Conservation (phyloP, 176 grass and related monocot genomes). For the Saccharum spontaneum region DNA sequence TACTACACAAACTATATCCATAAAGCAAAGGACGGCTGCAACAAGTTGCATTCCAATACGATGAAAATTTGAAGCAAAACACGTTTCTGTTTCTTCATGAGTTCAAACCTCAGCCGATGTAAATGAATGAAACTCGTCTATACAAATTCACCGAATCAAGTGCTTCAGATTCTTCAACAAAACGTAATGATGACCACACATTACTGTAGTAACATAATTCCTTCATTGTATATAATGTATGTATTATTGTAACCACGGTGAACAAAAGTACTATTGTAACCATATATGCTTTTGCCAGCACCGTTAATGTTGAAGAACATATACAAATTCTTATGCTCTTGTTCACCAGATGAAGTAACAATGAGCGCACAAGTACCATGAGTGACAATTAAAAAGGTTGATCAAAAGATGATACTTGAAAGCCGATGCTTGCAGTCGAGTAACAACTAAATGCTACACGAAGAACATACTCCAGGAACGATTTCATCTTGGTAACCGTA, state of each 20-base stretch:
- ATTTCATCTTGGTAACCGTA: conserved; percentile 31
- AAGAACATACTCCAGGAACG: conserved; percentile 17
- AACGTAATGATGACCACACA: background rate
- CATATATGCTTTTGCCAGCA: background rate
- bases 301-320: conserved; percentile 21
- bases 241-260: background rate
- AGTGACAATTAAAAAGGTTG: background rate
- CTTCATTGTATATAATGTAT: background rate
- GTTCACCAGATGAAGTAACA: conserved; percentile 12
- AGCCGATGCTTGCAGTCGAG: conserved; percentile 12
- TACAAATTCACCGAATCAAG: background rate
- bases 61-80: background rate
- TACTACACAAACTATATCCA: background rate
- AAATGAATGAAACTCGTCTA: background rate
- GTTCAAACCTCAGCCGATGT: background rate
- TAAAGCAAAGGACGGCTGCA: background rate
- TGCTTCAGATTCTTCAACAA: background rate
- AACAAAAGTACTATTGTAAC: background rate
- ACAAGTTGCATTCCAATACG: background rate
- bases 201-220: background rate
- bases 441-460: conserved; percentile 21
- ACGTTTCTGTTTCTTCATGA: background rate
- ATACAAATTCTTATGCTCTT: conserved; percentile 29
- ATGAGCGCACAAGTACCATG: conserved; percentile 22
- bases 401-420: conserved; percentile 18